phyloP scores from a whole-genome alignment of 2,329 filamentous ascomycete species.

The Epichloe typhina region DNA sequence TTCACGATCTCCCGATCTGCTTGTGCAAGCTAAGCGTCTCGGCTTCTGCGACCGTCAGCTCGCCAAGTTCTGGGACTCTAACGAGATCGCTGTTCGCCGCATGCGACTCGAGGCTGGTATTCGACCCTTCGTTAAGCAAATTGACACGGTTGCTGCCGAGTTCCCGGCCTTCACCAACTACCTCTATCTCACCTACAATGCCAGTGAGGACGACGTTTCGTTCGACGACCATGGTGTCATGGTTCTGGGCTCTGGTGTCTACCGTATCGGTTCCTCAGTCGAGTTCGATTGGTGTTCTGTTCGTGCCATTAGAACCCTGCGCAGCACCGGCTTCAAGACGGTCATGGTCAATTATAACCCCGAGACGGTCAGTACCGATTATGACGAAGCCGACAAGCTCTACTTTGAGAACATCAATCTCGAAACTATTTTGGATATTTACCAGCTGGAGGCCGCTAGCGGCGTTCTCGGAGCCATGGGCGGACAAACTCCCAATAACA shows the following conservation, averaged over 20 bases:
- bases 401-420: slow-evolving; percentile 95
- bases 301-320: slow-evolving; percentile 78
- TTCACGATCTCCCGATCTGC: slow-evolving; percentile 47
- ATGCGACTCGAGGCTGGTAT: slow-evolving; percentile 78
- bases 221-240: slow-evolving; percentile 90
- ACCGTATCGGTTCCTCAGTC: slow-evolving; percentile 92
- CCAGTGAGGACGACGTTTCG: slow-evolving; percentile 64
- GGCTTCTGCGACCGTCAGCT: slow-evolving; percentile 92
- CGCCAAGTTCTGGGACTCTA: slow-evolving; percentile 87
- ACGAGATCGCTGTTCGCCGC: slow-evolving; percentile 78
- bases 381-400: slow-evolving; percentile 83
- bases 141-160: slow-evolving; percentile 94
- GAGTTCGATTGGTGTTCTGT: slow-evolving; percentile 99
- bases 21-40: slow-evolving; percentile 79
- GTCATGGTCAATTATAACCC: slow-evolving; percentile 95
- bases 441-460: slow-evolving; percentile 68
- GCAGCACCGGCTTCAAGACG: slow-evolving; percentile 76
- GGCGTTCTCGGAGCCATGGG: slow-evolving; percentile 93
- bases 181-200: slow-evolving; percentile 92
- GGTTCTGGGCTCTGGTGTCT: slow-evolving; percentile 92
- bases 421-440: slow-evolving; percentile 86
- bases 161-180: slow-evolving; percentile 95
- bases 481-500: slow-evolving; percentile 96
- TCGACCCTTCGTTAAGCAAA: slow-evolving; percentile 87
- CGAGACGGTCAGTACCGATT: slow-evolving; percentile 81